Evolutionary conservation across 768 basidiomycete species (phyloP).

Genomic region (Trametes villosa): DNA sequence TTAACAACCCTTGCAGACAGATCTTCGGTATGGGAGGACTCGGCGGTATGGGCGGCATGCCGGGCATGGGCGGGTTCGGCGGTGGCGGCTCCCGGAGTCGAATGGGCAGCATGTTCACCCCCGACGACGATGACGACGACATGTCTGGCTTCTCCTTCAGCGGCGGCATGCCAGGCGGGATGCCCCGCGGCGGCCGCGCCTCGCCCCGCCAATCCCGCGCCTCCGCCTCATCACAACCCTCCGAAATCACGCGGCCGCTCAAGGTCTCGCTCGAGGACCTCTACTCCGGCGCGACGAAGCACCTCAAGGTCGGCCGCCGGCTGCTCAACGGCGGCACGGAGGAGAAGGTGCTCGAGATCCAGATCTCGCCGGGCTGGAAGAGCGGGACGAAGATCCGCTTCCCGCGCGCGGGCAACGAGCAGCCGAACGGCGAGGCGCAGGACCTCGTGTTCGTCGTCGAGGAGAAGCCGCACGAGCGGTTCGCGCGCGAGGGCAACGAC

Average conservation of each 20-base stretch:
- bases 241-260: conserved; percentile 80
- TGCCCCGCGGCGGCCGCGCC: conserved; percentile 43
- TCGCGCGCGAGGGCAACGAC: conserved; percentile 83
- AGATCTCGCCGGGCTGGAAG: conserved; percentile 91
- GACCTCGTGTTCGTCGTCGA: conserved; percentile 98
- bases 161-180: conserved; percentile 62
- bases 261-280: conserved; percentile 87
- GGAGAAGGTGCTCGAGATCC: conserved; percentile 84
- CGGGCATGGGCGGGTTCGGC: conserved; percentile 41
- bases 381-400: conserved; percentile 94
- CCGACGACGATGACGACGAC: conserved; percentile 46
- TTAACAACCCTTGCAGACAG: conserved; percentile 45
- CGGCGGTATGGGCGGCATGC: conserved; percentile 40
- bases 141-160: conserved; percentile 53
- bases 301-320: conserved; percentile 82
- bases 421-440: conserved; percentile 66
- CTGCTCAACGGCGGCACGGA: conserved; percentile 75
- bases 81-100: conserved; percentile 22
- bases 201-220: conserved; percentile 38
- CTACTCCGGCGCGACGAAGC: conserved; percentile 83
- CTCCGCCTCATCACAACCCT: conserved; percentile 47
- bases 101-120: conserved; percentile 28
- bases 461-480: conserved; percentile 84
- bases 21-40: conserved; percentile 61
- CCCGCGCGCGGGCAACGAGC: conserved; percentile 84